Evolutionary conservation across 805 yeast genomes (phyloP), one percentile per base, ranked within the genome.

Genomic region (Spathaspora passalidarum): DNA sequence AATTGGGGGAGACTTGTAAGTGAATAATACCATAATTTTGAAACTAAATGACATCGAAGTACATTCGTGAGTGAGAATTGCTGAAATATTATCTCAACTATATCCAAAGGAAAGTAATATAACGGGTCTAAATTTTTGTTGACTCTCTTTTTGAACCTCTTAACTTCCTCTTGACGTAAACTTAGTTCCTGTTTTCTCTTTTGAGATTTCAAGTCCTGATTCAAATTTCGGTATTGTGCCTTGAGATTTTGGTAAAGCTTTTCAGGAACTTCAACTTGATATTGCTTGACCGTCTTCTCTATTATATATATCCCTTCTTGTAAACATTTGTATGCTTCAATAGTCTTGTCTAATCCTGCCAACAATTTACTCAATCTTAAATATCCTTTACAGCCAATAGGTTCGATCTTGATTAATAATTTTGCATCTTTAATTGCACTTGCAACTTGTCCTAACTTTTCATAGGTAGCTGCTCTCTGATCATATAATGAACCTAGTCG

Each of bases 361-460:
- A 65, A 54, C 2, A 76, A 49, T 51, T 76, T 78, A 2, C 73
- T 69, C 3, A 61, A 56, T 29, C 83, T 53, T 32, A 79, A 57
- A 50, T 78, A 77, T 1, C 80, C 80, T 54, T 76, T 78, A 56
- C 79, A 74, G 14, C 75, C 65, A 20, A 70, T 52, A 0, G 80
- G 81, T 29, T 76, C 78, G 2, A 65, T 16, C 11, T 49, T 48
- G 3, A 72, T 54, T 37, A 75, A 50, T 29, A 45, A 50, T 23
- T 60, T 52, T 0, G 74, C 74, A 45, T 76, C 81, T 20, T 49
- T 47, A 22, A 68, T 57, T 0, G 81, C 76, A 8, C 52, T 49
- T 0, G 53, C 55, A 3, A 59, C 41, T 13, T 61, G 55, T 4
- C 58, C 56, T 43, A 76, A 49, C 48, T 75, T 76, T 47, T 75